phyloP scores from a whole-genome alignment of 768 basidiomycete species.

The Russula sp. region DNA sequence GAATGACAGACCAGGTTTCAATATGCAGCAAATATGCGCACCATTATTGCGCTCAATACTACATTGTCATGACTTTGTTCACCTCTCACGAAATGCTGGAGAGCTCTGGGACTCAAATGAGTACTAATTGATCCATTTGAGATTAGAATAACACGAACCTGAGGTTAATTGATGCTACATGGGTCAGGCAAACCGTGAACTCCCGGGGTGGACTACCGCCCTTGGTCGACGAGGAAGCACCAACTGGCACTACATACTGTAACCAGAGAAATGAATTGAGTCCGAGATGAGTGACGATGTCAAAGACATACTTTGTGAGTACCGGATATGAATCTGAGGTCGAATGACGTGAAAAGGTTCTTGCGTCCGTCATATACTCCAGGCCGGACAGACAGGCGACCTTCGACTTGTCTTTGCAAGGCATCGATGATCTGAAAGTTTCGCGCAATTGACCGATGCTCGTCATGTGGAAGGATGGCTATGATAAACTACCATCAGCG shows the following conservation, averaged over 20 bases:
- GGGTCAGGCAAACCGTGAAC: slow-evolving; percentile 56
- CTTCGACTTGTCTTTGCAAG: slow-evolving; percentile 51
- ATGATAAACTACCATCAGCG: slow-evolving; percentile 29
- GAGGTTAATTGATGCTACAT: slow-evolving; percentile 78
- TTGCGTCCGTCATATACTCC: slow-evolving; percentile 76
- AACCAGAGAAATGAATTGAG: slow-evolving; percentile 1
- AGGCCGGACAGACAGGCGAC: slow-evolving; percentile 58
- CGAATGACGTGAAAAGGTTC: slow-evolving; percentile 58
- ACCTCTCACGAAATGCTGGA: slow-evolving; percentile 55
- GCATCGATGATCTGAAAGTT: slow-evolving; percentile 63
- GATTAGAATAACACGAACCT: slow-evolving; percentile 41
- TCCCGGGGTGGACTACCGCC: slow-evolving; percentile 40
- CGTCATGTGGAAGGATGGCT: slow-evolving; percentile 52
- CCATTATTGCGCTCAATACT: slow-evolving; percentile 61
- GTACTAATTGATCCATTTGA: slow-evolving; percentile 20
- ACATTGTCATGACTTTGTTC: slow-evolving; percentile 62
- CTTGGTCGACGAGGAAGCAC: slow-evolving; percentile 13
- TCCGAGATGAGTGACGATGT: neutral
- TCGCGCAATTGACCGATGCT: slow-evolving; percentile 51
- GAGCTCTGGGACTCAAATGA: slow-evolving; percentile 36
- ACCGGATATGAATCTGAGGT: slow-evolving; percentile 50
- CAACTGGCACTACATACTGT: slow-evolving; percentile 55
- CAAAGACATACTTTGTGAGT: slow-evolving; percentile 37
- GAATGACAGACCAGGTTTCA: neutral
- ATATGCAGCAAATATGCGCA: slow-evolving; percentile 24